Conservation (phyloP, 2,329 filamentous ascomycete genomes). For the Trichoderma oligosporum region DNA sequence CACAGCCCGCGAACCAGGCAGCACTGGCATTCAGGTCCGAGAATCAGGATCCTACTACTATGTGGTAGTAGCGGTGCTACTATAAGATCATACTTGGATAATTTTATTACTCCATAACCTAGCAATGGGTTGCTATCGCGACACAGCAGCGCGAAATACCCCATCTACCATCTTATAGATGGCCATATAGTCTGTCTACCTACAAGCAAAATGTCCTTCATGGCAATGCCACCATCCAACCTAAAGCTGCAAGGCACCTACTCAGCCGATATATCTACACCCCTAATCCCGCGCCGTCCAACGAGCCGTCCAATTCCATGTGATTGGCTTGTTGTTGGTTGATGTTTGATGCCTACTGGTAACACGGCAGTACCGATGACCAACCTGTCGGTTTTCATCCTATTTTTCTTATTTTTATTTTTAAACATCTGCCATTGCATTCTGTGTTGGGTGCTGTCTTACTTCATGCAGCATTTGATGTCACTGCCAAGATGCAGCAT, state of each 20-base stretch:
- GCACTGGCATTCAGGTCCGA: background rate
- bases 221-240: too few species aligned
- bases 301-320: background rate
- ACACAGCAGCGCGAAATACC: background rate
- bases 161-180: background rate
- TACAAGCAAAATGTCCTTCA: too few species aligned
- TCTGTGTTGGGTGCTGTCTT: slow-evolving; percentile 6
- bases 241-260: background rate
- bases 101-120: background rate
- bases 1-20: background rate
- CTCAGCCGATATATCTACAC: background rate
- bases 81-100: background rate
- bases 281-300: background rate
- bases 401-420: background rate
- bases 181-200: too few species aligned
- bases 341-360: background rate
- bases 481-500: background rate
- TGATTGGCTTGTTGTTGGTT: background rate
- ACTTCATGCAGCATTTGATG: slow-evolving; percentile 6
- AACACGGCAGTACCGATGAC: background rate
- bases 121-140: background rate
- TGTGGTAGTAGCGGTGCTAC: background rate
- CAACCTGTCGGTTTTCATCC: background rate
- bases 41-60: background rate
- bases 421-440: background rate